phyloP scores from a whole-genome alignment of 139 green algal species.

The Chlamydomonas incerta region DNA sequence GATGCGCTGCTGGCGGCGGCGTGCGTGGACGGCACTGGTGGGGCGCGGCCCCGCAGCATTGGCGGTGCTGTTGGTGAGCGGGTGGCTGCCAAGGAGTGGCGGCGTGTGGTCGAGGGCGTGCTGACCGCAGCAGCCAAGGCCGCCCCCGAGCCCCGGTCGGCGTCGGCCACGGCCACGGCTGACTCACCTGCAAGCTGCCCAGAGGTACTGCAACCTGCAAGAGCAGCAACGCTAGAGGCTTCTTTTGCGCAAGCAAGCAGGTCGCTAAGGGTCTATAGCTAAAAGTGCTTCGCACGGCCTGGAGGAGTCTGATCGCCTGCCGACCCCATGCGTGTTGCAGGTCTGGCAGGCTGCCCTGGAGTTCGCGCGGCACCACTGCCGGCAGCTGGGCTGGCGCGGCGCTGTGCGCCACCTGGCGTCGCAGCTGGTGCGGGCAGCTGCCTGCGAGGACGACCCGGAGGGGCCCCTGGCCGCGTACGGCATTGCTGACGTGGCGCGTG shows the following conservation, averaged over 20 bases:
- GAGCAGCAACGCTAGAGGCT: too few species aligned
- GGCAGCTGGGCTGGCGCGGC: constrained; percentile 4
- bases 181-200: too few species aligned
- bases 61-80: too few species aligned
- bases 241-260: too few species aligned
- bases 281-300: too few species aligned
- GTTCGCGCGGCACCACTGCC: not conserved
- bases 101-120: not conserved
- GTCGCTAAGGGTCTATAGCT: too few species aligned
- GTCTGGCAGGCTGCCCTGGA: not conserved
- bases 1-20: not conserved
- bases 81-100: not conserved
- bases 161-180: too few species aligned
- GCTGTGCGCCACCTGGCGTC: not conserved
- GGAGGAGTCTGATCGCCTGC: too few species aligned
- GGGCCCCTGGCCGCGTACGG: not conserved
- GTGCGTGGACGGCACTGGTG: not conserved
- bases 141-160: not conserved
- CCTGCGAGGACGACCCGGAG: not conserved
- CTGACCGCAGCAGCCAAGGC: not conserved
- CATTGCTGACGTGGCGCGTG: not conserved
- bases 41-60: too few species aligned
- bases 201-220: too few species aligned
- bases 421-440: not conserved
- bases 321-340: not conserved